Base-by-base conservation (phyloP, 2,329 filamentous ascomycete genomes). In the Ophiostoma triangulosporum region DNA sequence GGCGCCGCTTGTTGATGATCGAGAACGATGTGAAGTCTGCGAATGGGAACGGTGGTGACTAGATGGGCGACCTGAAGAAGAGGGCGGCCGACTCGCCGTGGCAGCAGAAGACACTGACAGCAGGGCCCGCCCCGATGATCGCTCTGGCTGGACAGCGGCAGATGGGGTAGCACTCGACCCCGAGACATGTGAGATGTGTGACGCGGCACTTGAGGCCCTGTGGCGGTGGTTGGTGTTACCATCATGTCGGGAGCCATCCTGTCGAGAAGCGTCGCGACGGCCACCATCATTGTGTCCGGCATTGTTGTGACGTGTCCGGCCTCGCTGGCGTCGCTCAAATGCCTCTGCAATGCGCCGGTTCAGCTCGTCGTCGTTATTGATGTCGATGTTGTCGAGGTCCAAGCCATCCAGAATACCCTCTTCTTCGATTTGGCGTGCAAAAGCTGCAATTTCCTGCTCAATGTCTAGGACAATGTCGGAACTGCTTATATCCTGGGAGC, bases 291-390 rank as follows among this genome's bases (percentile, higher is more conserved):
- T 48, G 29, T 29, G 46, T n/a, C 29, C 46, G 1, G 43, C n/a
- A 11, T 31, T 33, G 17, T 32, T 48, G 4, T 48, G 46, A 9
- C 46, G 73, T n/a, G 72, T 64, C 56, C 78, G 70, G 57, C 83
- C 80, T 43, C 75, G 77, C 63, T 94, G 88, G 29, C 88, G 76
- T 57, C 87, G 77, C 55, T 87, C 75, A 63, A 94, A 95, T 2
- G 88, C 88, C 62, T 94, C 87, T 2, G 89, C 90, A 61, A 97
- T 95, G 56, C 86, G 82, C 62, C 91, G 86, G 59, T 87, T 95
- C 15, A 97, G 80, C 62, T 94, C 88, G 62, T 96, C 89, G 64
- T 96, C 88, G 62, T 89, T 86, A 49, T 73, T 80, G 15, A 88
- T 75, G 57, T 91, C 89, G 52, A 96, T 81, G 58, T 90, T 90